Conservation (phyloP, 352 stramenopile species). For the Globisporangium okanoganense region DNA sequence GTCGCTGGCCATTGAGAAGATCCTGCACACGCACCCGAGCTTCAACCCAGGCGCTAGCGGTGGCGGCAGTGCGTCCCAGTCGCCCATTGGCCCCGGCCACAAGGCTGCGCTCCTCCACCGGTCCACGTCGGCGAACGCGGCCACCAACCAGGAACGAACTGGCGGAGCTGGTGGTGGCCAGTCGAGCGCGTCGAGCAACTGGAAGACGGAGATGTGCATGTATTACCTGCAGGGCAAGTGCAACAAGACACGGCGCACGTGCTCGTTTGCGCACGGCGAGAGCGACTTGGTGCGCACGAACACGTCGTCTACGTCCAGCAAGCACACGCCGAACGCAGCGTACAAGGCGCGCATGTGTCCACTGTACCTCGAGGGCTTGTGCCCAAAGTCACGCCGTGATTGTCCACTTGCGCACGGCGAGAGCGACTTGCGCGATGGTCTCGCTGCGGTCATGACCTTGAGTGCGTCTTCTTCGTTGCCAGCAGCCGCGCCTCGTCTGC, state of each 20-base stretch:
- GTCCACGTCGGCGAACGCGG: constrained; percentile 10
- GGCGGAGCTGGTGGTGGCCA: constrained; percentile 18
- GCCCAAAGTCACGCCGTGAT: constrained; percentile 70
- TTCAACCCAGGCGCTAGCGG: constrained; percentile 44
- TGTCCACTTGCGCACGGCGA: constrained; percentile 75
- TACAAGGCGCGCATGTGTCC: constrained; percentile 84
- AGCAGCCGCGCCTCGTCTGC: constrained; percentile 53
- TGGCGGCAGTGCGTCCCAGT: background rate
- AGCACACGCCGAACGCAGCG: constrained; percentile 19
- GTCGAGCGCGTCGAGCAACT: constrained; percentile 47
- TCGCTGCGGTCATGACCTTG: constrained; percentile 20
- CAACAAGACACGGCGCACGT: constrained; percentile 87
- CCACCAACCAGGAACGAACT: background rate
- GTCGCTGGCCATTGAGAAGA: constrained; percentile 55
- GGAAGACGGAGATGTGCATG: constrained; percentile 89
- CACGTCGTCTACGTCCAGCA: constrained; percentile 4
- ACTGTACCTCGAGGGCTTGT: constrained; percentile 67
- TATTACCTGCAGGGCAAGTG: constrained; percentile 89
- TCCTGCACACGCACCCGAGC: constrained; percentile 62
- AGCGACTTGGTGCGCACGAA: constrained; percentile 61
- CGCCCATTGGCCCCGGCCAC: constrained; percentile 2
- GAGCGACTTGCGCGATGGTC: constrained; percentile 63
- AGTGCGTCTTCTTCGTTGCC: constrained; percentile 18
- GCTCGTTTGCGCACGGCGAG: constrained; percentile 83
- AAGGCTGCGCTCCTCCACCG: constrained; percentile 26